Conservation (phyloP, 208 protist species). For the Naegleria fowleri region DNA sequence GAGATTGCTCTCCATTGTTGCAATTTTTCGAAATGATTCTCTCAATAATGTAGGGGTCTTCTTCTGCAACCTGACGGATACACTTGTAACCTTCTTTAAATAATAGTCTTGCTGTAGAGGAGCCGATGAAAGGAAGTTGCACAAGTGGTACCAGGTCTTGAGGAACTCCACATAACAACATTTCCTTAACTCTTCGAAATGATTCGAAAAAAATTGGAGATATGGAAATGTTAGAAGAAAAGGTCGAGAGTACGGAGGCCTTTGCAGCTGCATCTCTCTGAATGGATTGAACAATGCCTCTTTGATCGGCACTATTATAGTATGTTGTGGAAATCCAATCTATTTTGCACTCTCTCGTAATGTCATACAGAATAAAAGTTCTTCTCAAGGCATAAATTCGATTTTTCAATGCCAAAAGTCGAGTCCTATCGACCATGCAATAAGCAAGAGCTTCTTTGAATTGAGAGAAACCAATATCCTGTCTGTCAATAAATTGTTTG, state of each 20-base stretch:
- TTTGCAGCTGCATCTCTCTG: constrained; percentile 18
- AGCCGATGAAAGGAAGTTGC: constrained; percentile 56
- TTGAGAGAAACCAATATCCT: not conserved
- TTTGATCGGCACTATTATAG: not conserved
- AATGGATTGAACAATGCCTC: not conserved
- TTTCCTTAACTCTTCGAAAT: not conserved
- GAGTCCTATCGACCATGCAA: not conserved
- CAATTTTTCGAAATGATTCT: not conserved
- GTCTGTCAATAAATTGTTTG: not conserved
- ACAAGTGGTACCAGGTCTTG: constrained; percentile 60
- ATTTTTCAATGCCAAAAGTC: not conserved
- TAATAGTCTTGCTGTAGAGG: constrained; percentile 44
- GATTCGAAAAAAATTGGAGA: not conserved
- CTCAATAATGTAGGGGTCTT: constrained; percentile 29
- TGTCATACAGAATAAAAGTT: not conserved
- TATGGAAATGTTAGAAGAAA: not conserved
- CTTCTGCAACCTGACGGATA: constrained; percentile 39
- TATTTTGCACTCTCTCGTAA: not conserved
- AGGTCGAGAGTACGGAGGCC: not conserved
- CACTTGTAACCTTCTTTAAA: constrained; percentile 46
- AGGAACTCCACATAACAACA: not conserved
- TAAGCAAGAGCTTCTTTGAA: not conserved
- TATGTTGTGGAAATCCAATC: constrained; percentile 7
- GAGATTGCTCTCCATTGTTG: not conserved
- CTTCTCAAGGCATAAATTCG: not conserved